A percentile compares a stretch with the other conserved stretches of the same genome.
Evolutionary conservation across 441 rosid genomes (phyloP).

Genomic region (Erodium texanum): DNA sequence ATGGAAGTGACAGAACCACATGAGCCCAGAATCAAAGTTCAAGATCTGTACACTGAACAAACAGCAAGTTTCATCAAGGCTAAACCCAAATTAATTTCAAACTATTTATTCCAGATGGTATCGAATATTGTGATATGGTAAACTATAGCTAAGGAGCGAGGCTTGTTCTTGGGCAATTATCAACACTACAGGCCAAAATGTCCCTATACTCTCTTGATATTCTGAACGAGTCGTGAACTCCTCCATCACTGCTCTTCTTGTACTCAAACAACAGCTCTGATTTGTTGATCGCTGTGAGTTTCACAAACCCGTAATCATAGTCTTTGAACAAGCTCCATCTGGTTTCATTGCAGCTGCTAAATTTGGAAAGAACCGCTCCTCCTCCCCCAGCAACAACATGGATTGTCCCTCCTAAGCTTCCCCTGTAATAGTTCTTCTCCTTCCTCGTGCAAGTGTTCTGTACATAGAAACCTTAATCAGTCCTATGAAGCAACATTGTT

Average conservation of each 20-base stretch:
- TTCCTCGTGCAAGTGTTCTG: constrained; percentile 55
- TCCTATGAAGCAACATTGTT: too few species aligned
- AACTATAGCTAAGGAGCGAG: constrained; percentile 39
- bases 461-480: not conserved
- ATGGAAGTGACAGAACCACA: not conserved
- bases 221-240: constrained; percentile 59
- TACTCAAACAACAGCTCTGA: constrained; percentile 62
- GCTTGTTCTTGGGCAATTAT: constrained; percentile 55
- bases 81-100: not conserved
- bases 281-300: constrained; percentile 57
- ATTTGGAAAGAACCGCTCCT: constrained; percentile 34
- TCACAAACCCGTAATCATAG: constrained; percentile 56
- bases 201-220: constrained; percentile 63
- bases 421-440: constrained; percentile 53
- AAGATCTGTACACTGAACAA: not conserved
- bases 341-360: constrained; percentile 19
- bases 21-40: not conserved
- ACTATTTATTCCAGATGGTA: not conserved
- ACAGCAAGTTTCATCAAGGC: not conserved
- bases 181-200: constrained; percentile 51
- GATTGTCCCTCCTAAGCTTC: constrained; percentile 64
- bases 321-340: constrained; percentile 61
- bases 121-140: not conserved
- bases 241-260: constrained; percentile 74
- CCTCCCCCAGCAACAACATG: constrained; percentile 84